Conservation (phyloP, 2,329 filamentous ascomycete species). For the Xylariomycetidae sp. region DNA sequence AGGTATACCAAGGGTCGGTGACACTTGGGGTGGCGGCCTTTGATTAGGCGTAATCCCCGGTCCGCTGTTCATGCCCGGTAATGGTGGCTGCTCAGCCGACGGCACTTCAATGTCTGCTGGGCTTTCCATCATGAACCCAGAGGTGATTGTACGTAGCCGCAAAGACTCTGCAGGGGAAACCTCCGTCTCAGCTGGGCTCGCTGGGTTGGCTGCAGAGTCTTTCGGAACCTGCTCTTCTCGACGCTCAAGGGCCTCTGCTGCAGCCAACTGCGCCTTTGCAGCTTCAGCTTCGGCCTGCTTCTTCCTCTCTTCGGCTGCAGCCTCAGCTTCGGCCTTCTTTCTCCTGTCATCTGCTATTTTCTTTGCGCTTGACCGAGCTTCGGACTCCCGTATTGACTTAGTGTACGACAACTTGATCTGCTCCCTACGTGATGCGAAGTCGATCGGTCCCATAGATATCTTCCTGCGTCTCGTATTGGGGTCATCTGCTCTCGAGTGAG, state of each 20-base stretch:
- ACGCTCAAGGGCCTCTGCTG: constrained; percentile 31
- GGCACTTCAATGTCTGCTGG: constrained; percentile 10
- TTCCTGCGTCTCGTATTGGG: constrained; percentile 40
- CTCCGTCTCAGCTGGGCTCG: constrained; percentile 3
- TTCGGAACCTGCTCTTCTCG: constrained; percentile 12
- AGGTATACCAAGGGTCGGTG: constrained; percentile 61
- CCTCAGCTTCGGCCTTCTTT: constrained; percentile 40
- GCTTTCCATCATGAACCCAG: constrained; percentile 8
- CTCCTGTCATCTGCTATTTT: constrained; percentile 49
- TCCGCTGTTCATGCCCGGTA: constrained; percentile 15
- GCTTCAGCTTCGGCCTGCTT: constrained; percentile 40
- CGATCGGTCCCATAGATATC: constrained; percentile 65
- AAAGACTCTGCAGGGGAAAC: constrained; percentile 3
- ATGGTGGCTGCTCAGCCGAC: constrained; percentile 11
- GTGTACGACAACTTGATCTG: constrained; percentile 81
- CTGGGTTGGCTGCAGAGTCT: constrained; percentile 7
- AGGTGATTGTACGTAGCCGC: constrained; percentile 3
- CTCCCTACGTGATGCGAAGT: constrained; percentile 77
- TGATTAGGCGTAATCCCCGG: constrained; percentile 10
- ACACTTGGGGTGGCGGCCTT: constrained; percentile 41
- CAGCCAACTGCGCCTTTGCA: constrained; percentile 33
- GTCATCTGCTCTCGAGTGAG: constrained; percentile 32
- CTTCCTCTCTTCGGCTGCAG: constrained; percentile 43
- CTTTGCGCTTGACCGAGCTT: constrained; percentile 46
- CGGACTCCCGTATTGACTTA: constrained; percentile 71